A percentile compares a stretch with the other conserved stretches of the same genome.
These are phyloP conservation scores for Verbascum thapsus DNA, from an alignment of 257 asterid genomes.

Conservation along the genomic window DNA sequence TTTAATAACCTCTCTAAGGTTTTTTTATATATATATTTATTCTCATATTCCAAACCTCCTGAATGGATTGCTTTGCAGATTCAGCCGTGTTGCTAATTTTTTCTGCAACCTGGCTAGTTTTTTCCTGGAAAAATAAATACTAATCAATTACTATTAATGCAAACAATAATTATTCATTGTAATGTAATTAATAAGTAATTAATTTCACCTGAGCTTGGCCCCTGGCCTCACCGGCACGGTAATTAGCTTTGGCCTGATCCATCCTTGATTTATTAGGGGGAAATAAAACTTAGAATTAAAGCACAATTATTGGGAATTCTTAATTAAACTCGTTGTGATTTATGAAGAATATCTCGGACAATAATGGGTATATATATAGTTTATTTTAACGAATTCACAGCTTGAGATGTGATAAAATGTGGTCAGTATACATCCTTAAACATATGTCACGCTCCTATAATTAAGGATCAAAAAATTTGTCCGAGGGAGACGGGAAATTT, in stretches of 20 bases:
- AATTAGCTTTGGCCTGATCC: slow-evolving; percentile 29
- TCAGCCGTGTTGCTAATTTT: slow-evolving; percentile 38
- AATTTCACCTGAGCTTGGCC: slow-evolving; percentile 34
- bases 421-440: too few relatives aligned
- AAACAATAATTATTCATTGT: not conserved
- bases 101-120: slow-evolving; percentile 39
- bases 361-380: not conserved
- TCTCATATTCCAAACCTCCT: slow-evolving; percentile 27
- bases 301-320: not conserved
- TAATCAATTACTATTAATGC: not conserved
- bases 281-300: not conserved
- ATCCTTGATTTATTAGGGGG: slow-evolving; percentile 10
- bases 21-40: too few relatives aligned
- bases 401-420: slow-evolving; percentile 3
- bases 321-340: not conserved
- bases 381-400: not conserved
- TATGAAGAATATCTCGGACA: not conserved
- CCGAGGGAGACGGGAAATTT: too few relatives aligned
- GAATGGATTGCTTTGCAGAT: slow-evolving; percentile 43
- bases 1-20: too few relatives aligned
- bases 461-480: too few relatives aligned
- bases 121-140: slow-evolving; percentile 36
- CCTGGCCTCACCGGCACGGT: slow-evolving; percentile 39
- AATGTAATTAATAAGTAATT: not conserved
- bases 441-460: too few relatives aligned